Base-by-base conservation (phyloP, 2,329 filamentous ascomycete species). In the Ceratocystis cacaofunesta region DNA sequence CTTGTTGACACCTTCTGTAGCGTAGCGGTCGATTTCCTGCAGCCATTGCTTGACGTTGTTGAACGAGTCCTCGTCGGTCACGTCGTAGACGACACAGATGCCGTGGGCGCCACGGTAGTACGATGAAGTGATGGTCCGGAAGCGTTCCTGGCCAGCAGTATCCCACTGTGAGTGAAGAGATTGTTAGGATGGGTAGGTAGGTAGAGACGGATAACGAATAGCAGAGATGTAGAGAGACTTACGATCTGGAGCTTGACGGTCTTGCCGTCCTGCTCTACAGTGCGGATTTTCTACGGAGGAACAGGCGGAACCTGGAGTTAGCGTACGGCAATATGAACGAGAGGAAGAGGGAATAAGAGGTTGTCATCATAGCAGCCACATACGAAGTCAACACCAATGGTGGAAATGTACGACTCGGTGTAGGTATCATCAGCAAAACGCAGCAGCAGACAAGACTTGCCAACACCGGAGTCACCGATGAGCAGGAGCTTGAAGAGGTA, bases 21-120 rank as follows among this genome's bases (percentile, higher is more conserved):
- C 94, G 74, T 99, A 97, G 77, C 94, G 87, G 81, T 99, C 94
- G 73, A 99, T 99, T 81, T 99, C 94, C 78, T 99, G 94, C 69
- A 99, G 85, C 94, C 94, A 99, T 83, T 99, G 94, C 89, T 99
- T 97, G 73, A 99, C 94, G 81, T 97, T 99, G 87, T 99, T 97
- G 90, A 99, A 99, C 36, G 90, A 96, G 78, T 97, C 94, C 92
- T 97, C 96, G 77, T 99, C 94, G 71, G 94, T 99, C 75, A 99
- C 94, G 86, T 99, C 94, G 84, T 97, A 99, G 76, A 99, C 94
- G 72, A 99, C 92, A 80, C 94, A 99, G 80, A 99, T 99, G 73
- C 94, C 94, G 80, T 97, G 94, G 71, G 94, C 94, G 74, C 94
- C 94, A 75, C 94, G 90, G 83, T 99, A 99, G 85, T 99, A 99